phyloP scores from a whole-genome alignment of 495 filamentous ascomycete species.

The Daldinia vernicosa region DNA sequence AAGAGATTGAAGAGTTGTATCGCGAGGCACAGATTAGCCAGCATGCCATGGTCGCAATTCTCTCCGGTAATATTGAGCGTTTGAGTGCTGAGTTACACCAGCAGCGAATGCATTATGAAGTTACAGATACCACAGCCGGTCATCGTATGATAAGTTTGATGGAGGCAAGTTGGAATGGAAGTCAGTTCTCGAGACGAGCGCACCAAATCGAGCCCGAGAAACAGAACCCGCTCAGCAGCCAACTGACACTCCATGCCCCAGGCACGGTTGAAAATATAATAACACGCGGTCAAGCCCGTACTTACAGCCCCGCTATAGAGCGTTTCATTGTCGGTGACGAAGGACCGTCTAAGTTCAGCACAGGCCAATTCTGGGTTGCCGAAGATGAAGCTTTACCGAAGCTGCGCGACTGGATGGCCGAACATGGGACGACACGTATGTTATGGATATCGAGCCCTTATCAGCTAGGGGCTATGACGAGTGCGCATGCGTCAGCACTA shows the following conservation, averaged over 20 bases:
- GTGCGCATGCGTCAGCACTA: slow-evolving; percentile 14
- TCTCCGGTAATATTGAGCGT: slow-evolving; percentile 4
- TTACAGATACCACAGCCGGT: not conserved
- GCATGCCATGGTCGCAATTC: slow-evolving; percentile 3
- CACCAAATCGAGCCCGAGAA: not conserved
- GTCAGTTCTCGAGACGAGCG: not conserved
- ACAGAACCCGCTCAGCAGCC: not conserved
- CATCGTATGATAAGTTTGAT: not conserved
- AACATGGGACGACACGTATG: not conserved
- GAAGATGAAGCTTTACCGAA: slow-evolving; percentile 9
- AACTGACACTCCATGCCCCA: not conserved
- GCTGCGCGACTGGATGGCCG: slow-evolving; percentile 2
- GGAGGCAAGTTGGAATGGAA: slow-evolving; percentile 14
- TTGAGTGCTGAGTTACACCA: not conserved
- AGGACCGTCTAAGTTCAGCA: not conserved
- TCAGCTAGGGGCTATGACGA: not conserved
- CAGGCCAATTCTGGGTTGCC: slow-evolving; percentile 12
- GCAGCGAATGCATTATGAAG: not conserved
- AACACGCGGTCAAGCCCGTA: not conserved
- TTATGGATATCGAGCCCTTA: slow-evolving; percentile 23
- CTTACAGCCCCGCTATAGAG: not conserved
- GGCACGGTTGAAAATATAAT: not conserved
- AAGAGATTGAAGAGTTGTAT: slow-evolving; percentile 14
- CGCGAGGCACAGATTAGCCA: slow-evolving; percentile 11
- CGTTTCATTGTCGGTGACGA: slow-evolving; percentile 9